Base-by-base conservation (phyloP, 495 filamentous ascomycete species). In the Penicillium bialowiezense region DNA sequence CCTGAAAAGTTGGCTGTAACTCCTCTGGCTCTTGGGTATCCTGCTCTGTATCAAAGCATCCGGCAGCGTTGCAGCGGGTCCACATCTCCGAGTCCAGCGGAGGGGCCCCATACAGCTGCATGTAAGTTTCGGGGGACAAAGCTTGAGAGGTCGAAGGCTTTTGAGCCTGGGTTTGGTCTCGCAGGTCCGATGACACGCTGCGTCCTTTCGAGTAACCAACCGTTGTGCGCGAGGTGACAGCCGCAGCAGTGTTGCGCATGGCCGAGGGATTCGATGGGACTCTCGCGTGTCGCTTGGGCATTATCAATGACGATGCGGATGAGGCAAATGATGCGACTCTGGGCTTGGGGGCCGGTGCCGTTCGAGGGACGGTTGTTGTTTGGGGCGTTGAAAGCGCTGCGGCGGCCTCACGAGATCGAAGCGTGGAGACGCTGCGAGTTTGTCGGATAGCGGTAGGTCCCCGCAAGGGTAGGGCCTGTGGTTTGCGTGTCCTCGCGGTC, bases 191-290 rank as follows among this genome's bases (percentile, higher is more conserved):
- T 7, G 85, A 85, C 12, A 84, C 77, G 13, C 74, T 76, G 13
- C 90, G 78, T 21, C 91, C 89, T 59, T 86, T 88, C 42, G 81
- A 83, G 61, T 91, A 92, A 6, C 90, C 90, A 21, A 96, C 68
- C 0, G 91, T 95, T 38, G 80, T 87, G 43, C 81, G 79, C 10
- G 90, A 91, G 9, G 76, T 79, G n/a, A 70, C 75, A 6, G 72
- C 75, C 15, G 87, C 86, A 6, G 84, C 82, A 3, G 80, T 69
- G 55, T 81, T 69, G 43, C 80, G 75, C 73, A 82, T 74, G 10
- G 68, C 65, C 8, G 81, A 85, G 3, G 68, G 71, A 39, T 77
- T 77, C 46, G 68, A 75, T 15, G 69, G 62, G 12, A 39, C 41
- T 10, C 64, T 58, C 20, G 69, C 43, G 14, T 56, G 59, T 59